These are phyloP conservation scores for Lindgomyces ingoldianus DNA, from an alignment of 495 filamentous ascomycete genomes.

Conservation along the genomic window DNA sequence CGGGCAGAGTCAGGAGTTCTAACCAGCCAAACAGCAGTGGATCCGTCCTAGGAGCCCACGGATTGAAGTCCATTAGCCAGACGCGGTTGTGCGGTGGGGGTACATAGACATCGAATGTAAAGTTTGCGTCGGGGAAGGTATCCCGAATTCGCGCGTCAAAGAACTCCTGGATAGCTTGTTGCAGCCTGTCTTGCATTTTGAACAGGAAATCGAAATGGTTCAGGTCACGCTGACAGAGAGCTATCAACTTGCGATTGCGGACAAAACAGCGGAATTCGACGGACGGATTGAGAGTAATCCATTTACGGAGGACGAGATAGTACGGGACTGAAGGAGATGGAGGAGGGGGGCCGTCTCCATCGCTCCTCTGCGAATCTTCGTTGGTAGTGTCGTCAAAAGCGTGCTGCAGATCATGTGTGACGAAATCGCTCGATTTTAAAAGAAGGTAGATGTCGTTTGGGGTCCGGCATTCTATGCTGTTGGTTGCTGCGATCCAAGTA, in stretches of 20 bases:
- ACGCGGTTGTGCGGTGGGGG: constrained; percentile 75
- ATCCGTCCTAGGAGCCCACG: constrained; percentile 90
- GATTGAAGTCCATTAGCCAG: constrained; percentile 90
- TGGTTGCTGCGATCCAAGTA: constrained; percentile 88
- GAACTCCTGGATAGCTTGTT: constrained; percentile 64
- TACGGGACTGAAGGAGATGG: constrained; percentile 50
- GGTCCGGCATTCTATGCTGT: constrained; percentile 82
- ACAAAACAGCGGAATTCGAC: constrained; percentile 97
- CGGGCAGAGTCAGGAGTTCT: constrained; percentile 73
- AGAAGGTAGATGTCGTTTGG: constrained; percentile 92
- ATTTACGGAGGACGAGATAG: constrained; percentile 79
- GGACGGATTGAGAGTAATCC: constrained; percentile 80
- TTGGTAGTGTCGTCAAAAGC: constrained; percentile 79
- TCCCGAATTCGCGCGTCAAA: constrained; percentile 71
- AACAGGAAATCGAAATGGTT: constrained; percentile 86
- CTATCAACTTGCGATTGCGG: constrained; percentile 72
- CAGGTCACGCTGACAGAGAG: constrained; percentile 83
- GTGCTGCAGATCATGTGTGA: constrained; percentile 91
- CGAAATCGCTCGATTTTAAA: constrained; percentile 88
- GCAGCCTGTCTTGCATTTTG: constrained; percentile 61
- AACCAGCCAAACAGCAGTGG: constrained; percentile 86
- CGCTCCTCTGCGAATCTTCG: constrained; percentile 6
- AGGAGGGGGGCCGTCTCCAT: constrained; percentile 19
- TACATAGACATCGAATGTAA: constrained; percentile 89
- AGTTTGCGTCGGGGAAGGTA: constrained; percentile 80